Evolutionary conservation across 2,329 filamentous ascomycete species (phyloP).

Genomic region (Fusarium penzigii): DNA sequence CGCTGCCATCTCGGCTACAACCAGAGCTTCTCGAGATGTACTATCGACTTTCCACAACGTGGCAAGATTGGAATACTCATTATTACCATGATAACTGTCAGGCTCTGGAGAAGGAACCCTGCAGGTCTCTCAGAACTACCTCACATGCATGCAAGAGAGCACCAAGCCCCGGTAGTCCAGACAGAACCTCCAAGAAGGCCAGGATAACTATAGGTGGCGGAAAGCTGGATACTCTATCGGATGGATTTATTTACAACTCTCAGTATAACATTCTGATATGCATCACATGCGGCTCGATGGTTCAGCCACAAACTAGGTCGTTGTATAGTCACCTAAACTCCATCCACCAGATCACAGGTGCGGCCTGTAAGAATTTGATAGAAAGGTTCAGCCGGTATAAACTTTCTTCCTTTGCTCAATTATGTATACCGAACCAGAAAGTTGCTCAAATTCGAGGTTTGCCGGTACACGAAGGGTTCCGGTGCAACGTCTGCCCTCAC

Average conservation of each 20-base stretch:
- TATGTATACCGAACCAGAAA: too few species aligned
- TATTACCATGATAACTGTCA: background rate
- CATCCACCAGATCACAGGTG: too few species aligned
- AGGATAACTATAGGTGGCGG: background rate
- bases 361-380: too few species aligned
- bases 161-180: background rate
- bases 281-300: background rate
- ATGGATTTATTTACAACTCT: background rate
- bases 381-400: too few species aligned
- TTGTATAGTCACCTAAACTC: too few species aligned
- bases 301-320: too few species aligned
- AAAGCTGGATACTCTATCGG: background rate
- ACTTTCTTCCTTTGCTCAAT: too few species aligned
- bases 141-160: background rate
- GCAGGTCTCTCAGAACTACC: too few species aligned
- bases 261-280: constrained; percentile 1
- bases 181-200: background rate
- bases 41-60: background rate
- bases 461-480: too few species aligned
- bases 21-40: constrained; percentile 5
- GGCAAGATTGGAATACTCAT: constrained; percentile 1
- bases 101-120: background rate
- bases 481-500: too few species aligned
- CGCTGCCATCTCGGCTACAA: background rate
- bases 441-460: too few species aligned